A percentile compares a stretch with the other conserved stretches of the same genome.
phyloP scores from a whole-genome alignment of 192 early-diverging fungal genomes.

The Pilobolus umbonatus region DNA sequence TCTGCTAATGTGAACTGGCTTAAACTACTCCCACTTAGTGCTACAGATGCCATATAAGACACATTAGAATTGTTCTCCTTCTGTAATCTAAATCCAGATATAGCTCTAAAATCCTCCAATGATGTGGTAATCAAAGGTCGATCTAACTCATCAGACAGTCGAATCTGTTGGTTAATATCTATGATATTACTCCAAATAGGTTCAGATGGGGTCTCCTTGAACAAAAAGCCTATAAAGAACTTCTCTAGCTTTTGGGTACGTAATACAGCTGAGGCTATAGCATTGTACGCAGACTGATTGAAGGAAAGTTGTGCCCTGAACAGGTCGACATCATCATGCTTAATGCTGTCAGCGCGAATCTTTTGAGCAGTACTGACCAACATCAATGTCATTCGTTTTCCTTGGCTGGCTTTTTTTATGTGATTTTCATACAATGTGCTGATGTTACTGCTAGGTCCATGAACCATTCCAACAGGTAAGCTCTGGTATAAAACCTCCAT shows the following conservation, averaged over 20 bases:
- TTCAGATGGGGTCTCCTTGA: conserved; percentile 53
- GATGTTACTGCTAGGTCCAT: not conserved
- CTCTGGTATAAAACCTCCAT: conserved; percentile 26
- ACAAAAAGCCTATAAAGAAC: conserved; percentile 55
- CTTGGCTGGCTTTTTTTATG: too few relatives aligned
- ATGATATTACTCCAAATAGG: conserved; percentile 59
- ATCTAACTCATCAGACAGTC: conserved; percentile 11
- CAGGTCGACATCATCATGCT: too few relatives aligned
- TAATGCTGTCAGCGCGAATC: too few relatives aligned
- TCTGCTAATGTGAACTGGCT: conserved; percentile 1
- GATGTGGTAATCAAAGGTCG: conserved; percentile 12
- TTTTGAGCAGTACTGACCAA: too few relatives aligned
- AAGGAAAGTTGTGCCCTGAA: conserved; percentile 29
- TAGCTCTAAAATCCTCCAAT: conserved; percentile 18
- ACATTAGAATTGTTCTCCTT: not conserved
- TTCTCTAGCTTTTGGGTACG: conserved; percentile 52
- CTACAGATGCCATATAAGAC: conserved; percentile 18
- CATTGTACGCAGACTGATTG: conserved; percentile 57
- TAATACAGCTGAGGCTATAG: conserved; percentile 46
- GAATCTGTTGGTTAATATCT: conserved; percentile 29
- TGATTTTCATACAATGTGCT: not conserved
- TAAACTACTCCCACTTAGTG: conserved; percentile 20
- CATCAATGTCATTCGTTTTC: too few relatives aligned
- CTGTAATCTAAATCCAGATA: conserved; percentile 1
- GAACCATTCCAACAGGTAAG: not conserved